Evolutionary conservation across 78 protist species (phyloP).

Genomic region (Pigoraptor vietnamica): DNA sequence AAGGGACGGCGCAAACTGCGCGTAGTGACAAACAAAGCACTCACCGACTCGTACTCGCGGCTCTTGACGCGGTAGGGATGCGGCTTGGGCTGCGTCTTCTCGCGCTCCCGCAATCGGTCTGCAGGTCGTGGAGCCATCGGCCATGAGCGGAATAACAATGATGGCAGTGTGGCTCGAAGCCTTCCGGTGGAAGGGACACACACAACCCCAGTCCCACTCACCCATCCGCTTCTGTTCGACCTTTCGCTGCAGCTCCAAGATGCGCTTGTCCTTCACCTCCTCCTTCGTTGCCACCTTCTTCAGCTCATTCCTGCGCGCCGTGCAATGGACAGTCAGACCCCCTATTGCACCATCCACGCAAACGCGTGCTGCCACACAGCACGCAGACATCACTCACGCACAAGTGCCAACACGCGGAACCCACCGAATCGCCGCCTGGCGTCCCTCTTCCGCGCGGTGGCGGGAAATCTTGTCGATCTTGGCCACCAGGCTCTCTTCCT

Average conservation of each 20-base stretch:
- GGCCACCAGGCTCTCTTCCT: not conserved
- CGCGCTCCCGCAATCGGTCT: not conserved
- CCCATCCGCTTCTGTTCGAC: not conserved
- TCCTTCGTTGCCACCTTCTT: not conserved
- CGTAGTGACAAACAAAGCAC: not conserved
- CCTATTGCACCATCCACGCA: not conserved
- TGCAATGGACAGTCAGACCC: not conserved
- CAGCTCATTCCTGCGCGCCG: not conserved
- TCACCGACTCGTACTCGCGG: not conserved
- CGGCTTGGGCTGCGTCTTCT: not conserved
- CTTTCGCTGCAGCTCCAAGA: not conserved
- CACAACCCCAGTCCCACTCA: no score
- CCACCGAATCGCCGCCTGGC: not conserved
- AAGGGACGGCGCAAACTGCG: no score
- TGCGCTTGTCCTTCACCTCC: not conserved
- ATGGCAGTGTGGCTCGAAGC: no score
- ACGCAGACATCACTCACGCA: not conserved
- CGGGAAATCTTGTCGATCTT: not conserved
- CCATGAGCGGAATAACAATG: no score
- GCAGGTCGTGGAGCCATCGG: not conserved
- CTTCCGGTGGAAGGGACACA: no score
- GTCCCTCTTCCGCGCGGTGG: not conserved
- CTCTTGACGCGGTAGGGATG: not conserved
- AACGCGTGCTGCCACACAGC: not conserved
- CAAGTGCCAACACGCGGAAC: not conserved